Evolutionary conservation across 768 basidiomycete genomes (phyloP), one percentile per base, ranked within the genome.

Genomic region (Phylloporus sp.): DNA sequence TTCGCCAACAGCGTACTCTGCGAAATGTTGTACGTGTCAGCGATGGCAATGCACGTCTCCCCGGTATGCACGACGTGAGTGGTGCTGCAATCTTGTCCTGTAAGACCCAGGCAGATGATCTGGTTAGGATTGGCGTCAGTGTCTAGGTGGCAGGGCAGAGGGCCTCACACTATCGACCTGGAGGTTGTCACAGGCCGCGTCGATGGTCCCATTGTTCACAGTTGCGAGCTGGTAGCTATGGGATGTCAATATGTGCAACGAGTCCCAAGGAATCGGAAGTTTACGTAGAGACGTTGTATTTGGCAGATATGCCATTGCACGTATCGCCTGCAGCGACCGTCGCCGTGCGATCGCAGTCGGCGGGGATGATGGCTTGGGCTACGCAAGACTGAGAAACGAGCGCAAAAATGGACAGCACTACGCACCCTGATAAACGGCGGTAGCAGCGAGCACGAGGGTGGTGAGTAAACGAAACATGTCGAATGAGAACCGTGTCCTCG

Each of bases 231-330:
- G 84, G 67, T 71, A 81, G 0, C 79, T 80, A 47, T 38, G 28
- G 10, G 11, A 34, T 6, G 18, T 17, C 31, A 14, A 17, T 7
- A 9, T 3, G 4, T 18, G 13, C 5, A 26, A 22, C 46, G 8
- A 48, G 45, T 42, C 10, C 8, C 24, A 15, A 44, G 13, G 31
- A 36, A 13, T 10, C 10, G 24, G 28, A 18, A 17, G 68, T 79
- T 40, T 52, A 85, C 82, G 81, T 81, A 31, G 83, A 84, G 50
- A 75, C 78, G 44, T 79, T 76, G 57, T 82, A 55, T 17, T 72
- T 61, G 27, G 76, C 75, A 54, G 81, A 86, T 63, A 89, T 88
- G 45, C 50, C 57, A 64, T 87, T n/a, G 61, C 86, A 89, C 48
- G 73, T 77, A 58, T 86, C 81, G 27, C 78, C 79, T 6, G 59